Percentiles rank a stretch among this genome's conserved stretches.
Conservation (phyloP, 176 grass and related monocot species). For the Oryza punctata region DNA sequence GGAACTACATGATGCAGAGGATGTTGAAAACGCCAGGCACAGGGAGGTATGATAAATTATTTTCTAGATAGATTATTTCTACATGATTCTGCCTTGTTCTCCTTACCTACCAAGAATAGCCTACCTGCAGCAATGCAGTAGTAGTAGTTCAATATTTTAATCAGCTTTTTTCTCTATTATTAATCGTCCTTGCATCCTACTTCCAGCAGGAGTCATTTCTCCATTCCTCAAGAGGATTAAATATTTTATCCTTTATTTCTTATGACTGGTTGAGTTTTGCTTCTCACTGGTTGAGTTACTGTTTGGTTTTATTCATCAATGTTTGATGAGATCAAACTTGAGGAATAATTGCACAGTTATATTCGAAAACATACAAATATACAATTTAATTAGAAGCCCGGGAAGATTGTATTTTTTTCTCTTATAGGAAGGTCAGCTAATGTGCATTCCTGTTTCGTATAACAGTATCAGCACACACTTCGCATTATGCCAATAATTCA, state of each 20-base stretch:
- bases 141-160: neutral
- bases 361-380: neutral
- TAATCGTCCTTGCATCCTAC: constrained; percentile 3
- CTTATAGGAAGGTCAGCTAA: neutral
- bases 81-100: constrained; percentile 19
- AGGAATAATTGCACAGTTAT: neutral
- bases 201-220: neutral
- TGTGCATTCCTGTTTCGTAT: constrained; percentile 18
- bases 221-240: neutral
- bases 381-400: neutral
- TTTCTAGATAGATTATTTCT: neutral
- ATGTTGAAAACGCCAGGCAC: constrained; percentile 82
- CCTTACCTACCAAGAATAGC: constrained; percentile 1
- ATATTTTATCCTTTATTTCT: neutral
- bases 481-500: neutral
- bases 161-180: constrained; percentile 3
- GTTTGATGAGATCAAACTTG: neutral
- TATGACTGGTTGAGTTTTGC: constrained; percentile 6
- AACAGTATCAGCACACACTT: neutral
- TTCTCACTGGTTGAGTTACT: neutral
- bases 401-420: neutral
- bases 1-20: constrained; percentile 82
- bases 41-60: constrained; percentile 61
- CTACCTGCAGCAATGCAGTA: constrained; percentile 7
- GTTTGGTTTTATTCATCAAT: neutral